Base-by-base conservation (phyloP, 805 yeast genomes). In the Lachancea sp. region DNA sequence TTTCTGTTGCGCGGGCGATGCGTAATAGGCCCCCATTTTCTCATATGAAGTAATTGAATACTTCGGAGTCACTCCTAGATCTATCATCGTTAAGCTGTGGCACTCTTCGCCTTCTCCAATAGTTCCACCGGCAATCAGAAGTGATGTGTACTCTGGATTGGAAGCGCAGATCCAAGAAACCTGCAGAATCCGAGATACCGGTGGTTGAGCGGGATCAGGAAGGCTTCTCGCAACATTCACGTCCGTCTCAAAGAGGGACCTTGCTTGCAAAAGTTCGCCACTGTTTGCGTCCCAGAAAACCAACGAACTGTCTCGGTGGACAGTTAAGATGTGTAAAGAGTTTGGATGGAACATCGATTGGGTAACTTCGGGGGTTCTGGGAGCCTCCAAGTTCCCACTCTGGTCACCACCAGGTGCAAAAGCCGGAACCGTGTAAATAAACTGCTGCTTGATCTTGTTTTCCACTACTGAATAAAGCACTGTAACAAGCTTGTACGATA, bases 261-360 rank as follows among this genome's bases (percentile, higher is more conserved):
- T 74, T 1, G 96, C 93, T 44, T 81, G 81, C 12, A 93, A 69
- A 36, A 79, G 65, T 13, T 78, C 77, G 0, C 95, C 96, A 31
- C 81, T 81, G 27, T 79, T 73, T 1, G 87, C 84, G 63, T 93
- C 99, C 97, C 98, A 93, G 58, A 93, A 93, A 1, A 79, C 95
- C 31, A 93, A 57, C 0, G 95, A 77, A 44, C 91, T 91, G 57
- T 90, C 96, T 18, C 70, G 80, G 62, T 91, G 95, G 2, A 79
- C 74, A 0, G 96, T 82, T 17, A 85, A 73, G 2, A 87, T 67
- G 59, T 90, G 95, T 37, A 89, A 73, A 0, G 98, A 96, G 58
- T 88, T 88, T 2, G 99, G 99, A 63, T 91, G 97, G 78, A 86
- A 93, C 29, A 78, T 69, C 0, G 95, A 81, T 41, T 80, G 67